Conservation (phyloP, 495 filamentous ascomycete genomes). For the Podospora australis region DNA sequence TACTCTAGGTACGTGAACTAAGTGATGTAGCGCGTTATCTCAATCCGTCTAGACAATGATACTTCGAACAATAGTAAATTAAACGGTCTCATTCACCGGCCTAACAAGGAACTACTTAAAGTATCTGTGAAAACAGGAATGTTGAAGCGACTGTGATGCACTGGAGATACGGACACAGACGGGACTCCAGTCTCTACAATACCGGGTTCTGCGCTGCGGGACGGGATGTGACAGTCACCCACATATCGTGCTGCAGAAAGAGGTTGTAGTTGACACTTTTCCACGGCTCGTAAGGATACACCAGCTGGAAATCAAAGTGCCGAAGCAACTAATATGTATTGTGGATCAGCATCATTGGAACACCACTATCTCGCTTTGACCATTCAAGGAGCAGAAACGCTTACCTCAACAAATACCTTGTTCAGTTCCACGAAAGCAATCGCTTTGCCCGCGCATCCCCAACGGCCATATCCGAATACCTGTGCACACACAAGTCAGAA, state of each 20-base stretch:
- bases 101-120: no score
- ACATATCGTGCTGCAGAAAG: constrained; percentile 27
- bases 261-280: constrained; percentile 15
- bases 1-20: no score
- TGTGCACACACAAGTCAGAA: background rate
- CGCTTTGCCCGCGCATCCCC: constrained; percentile 38
- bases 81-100: no score
- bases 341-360: constrained; percentile 3
- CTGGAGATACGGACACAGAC: no score
- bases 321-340: constrained; percentile 40
- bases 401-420: constrained; percentile 54
- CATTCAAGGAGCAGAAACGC: constrained; percentile 2
- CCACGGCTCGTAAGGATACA: constrained; percentile 43
- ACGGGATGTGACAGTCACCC: constrained; percentile 24
- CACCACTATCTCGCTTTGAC: background rate
- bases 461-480: constrained; percentile 38
- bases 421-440: constrained; percentile 45
- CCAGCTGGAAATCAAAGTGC: constrained; percentile 48
- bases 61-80: no score
- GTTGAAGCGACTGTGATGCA: no score
- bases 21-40: no score
- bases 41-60: no score
- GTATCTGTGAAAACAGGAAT: no score
- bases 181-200: no score
- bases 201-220: no score